Conservation (phyloP, 768 basidiomycete species). For the Paxillus ammoniavirescens region DNA sequence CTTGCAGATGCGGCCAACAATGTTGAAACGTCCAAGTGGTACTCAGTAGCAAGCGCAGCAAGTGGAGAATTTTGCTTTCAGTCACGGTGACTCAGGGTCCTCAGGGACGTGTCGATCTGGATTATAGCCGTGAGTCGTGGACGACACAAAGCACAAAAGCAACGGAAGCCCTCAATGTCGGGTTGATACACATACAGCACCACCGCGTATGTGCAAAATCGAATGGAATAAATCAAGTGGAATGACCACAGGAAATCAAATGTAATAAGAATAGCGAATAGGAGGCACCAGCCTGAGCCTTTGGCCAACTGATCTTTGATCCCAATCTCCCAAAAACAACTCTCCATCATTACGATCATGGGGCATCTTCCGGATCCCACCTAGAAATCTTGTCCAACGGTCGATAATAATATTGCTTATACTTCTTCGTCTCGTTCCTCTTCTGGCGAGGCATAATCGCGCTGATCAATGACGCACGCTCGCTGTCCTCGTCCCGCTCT, state of each 20-base stretch:
- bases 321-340: background rate
- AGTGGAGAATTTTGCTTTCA: no score
- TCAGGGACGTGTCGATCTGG: no score
- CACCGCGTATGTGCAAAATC: no score
- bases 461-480: conserved; percentile 63
- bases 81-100: no score
- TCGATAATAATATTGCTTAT: conserved; percentile 81
- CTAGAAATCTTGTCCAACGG: conserved; percentile 69
- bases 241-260: background rate
- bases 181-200: no score
- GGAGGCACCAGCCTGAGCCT: no score
- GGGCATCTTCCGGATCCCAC: conserved; percentile 72
- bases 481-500: conserved; percentile 66
- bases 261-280: background rate
- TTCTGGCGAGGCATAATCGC: conserved; percentile 79
- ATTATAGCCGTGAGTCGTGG: no score
- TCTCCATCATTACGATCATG: conserved; percentile 9
- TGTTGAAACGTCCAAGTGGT: no score
- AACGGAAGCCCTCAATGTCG: no score
- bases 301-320: background rate
- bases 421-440: conserved; percentile 76
- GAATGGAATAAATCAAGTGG: background rate
- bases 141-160: no score
- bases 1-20: no score
- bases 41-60: no score